phyloP scores from a whole-genome alignment of 495 filamentous ascomycete genomes.

The Filosporella fistucella region DNA sequence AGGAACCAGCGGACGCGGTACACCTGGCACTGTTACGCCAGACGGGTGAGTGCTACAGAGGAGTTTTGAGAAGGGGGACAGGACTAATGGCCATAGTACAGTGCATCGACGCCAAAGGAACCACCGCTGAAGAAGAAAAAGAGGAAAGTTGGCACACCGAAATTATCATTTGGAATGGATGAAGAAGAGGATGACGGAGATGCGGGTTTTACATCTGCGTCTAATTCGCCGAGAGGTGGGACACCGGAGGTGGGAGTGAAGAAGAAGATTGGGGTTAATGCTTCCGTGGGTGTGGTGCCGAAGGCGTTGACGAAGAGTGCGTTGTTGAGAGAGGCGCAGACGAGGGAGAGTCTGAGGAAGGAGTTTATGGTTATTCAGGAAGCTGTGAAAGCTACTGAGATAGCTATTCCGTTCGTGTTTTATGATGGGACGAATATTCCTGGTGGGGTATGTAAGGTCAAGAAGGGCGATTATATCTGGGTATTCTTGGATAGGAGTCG shows the following conservation, averaged over 20 bases:
- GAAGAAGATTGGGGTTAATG: slow-evolving; percentile 59
- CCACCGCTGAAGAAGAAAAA: slow-evolving; percentile 58
- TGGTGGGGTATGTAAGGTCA: slow-evolving; percentile 73
- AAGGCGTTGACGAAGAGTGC: slow-evolving; percentile 84
- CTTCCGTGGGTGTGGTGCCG: slow-evolving; percentile 62
- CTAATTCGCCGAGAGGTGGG: slow-evolving; percentile 24
- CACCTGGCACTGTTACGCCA: slow-evolving; percentile 48
- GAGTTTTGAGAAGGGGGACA: neutral
- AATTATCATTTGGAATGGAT: slow-evolving; percentile 68
- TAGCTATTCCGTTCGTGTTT: slow-evolving; percentile 92
- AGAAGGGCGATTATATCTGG: slow-evolving; percentile 91
- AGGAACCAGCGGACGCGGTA: slow-evolving; percentile 36
- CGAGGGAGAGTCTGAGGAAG: slow-evolving; percentile 75
- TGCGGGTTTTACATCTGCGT: slow-evolving; percentile 3
- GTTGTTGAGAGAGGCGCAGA: slow-evolving; percentile 72
- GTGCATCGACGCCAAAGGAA: slow-evolving; percentile 32
- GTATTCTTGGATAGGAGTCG: slow-evolving; percentile 84
- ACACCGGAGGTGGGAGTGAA: slow-evolving; percentile 31
- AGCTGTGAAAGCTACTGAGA: slow-evolving; percentile 82
- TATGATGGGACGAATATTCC: slow-evolving; percentile 98
- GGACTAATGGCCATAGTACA: slow-evolving; percentile 45
- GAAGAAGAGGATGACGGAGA: slow-evolving; percentile 37
- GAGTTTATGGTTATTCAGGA: slow-evolving; percentile 84
- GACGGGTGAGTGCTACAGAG: slow-evolving; percentile 36
- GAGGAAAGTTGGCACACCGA: slow-evolving; percentile 60